Evolutionary conservation across 164 flowering plant species (phyloP).

Genomic region (Tetracentron sinense): DNA sequence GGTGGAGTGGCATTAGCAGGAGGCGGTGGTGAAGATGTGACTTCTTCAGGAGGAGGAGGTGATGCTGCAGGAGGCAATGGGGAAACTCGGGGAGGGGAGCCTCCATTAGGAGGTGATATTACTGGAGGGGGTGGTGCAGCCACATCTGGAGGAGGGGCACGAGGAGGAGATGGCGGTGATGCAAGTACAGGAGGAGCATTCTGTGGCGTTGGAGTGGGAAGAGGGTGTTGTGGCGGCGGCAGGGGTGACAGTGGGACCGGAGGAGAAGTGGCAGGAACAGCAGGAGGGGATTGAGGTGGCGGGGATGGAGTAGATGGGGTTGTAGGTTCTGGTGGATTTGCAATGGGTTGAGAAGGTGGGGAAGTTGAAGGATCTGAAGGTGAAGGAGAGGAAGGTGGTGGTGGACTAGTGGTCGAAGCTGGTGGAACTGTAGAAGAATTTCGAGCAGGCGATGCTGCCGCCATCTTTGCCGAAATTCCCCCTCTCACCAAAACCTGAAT

Average conservation of each 20-base stretch:
- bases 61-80: constrained; percentile 15
- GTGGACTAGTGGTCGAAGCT: neutral
- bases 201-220: constrained; percentile 14
- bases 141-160: constrained; percentile 10
- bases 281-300: neutral
- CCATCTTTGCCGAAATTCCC: constrained; percentile 21
- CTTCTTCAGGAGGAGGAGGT: constrained; percentile 21
- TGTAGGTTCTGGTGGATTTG: neutral
- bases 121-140: constrained; percentile 16
- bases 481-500: neutral
- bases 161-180: neutral
- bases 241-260: neutral
- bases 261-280: neutral
- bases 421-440: neutral
- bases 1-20: constrained; percentile 19
- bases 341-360: constrained; percentile 15
- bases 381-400: neutral
- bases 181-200: constrained; percentile 8
- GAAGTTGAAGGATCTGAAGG: neutral
- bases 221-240: constrained; percentile 2
- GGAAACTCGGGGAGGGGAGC: constrained; percentile 15
- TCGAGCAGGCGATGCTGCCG: neutral
- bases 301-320: neutral
- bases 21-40: constrained; percentile 20
- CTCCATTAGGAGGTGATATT: neutral